Conservation (phyloP, 78 protist species). For the Speleostelium caveatum region DNA sequence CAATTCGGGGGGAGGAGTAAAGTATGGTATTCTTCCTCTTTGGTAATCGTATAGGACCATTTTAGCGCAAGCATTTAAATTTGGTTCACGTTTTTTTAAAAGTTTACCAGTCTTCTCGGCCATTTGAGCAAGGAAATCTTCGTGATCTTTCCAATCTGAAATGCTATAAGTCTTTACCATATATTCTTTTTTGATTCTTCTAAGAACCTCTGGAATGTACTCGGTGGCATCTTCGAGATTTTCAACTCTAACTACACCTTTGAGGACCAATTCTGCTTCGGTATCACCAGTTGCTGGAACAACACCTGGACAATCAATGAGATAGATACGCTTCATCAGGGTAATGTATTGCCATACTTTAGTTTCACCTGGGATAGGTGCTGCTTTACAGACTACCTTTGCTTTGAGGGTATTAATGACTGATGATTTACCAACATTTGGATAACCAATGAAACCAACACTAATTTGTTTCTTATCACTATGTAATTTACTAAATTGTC, state of each 20-base stretch:
- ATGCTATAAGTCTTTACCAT: conserved; percentile 89
- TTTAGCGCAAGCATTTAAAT: conserved; percentile 90
- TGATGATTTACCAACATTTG: no score
- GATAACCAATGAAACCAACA: conserved; percentile 98
- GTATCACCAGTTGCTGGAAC: conserved; percentile 90
- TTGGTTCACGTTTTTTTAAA: conserved; percentile 93
- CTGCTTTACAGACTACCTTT: conserved; percentile 95
- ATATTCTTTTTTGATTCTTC: conserved; percentile 90
- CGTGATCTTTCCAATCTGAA: conserved; percentile 83
- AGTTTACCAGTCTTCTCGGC: conserved; percentile 78
- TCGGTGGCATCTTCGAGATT: conserved; percentile 88
- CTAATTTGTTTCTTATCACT: conserved; percentile 93
- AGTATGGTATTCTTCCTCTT: conserved; percentile 97
- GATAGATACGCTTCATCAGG: conserved; percentile 93
- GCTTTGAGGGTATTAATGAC: conserved; percentile 97
- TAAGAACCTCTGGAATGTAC: conserved; percentile 85
- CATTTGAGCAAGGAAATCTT: conserved; percentile 91
- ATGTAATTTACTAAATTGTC: conserved; percentile 95
- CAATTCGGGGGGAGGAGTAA: conserved; percentile 87
- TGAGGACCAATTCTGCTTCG: conserved; percentile 91
- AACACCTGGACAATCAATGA: conserved; percentile 99
- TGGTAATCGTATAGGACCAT: conserved; percentile 94
- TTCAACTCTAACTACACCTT: conserved; percentile 96
- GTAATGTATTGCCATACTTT: conserved; percentile 99
- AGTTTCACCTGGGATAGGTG: conserved; percentile 99